Percentiles rank a stretch among this genome's conserved stretches.
These are phyloP conservation scores for Calycina herbarum DNA, from an alignment of 2,329 filamentous ascomycete species.

Conservation along the genomic window DNA sequence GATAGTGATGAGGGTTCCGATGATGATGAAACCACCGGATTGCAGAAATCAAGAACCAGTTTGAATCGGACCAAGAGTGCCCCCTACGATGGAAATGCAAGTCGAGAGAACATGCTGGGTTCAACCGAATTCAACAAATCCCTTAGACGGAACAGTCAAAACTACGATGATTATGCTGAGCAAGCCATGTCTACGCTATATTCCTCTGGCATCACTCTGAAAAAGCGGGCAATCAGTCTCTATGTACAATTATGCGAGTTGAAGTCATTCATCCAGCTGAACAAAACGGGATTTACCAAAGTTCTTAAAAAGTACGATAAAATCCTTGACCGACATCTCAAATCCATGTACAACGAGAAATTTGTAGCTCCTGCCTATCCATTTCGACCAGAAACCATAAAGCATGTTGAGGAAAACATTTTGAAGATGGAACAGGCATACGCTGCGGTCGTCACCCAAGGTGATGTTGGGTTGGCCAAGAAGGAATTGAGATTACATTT, in stretches of 20 bases:
- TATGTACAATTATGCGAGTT: slow-evolving; percentile 95
- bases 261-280: slow-evolving; percentile 93
- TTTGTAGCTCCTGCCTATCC: slow-evolving; percentile 78
- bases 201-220: slow-evolving; percentile 77
- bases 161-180: slow-evolving; percentile 77
- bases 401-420: slow-evolving; percentile 70
- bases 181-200: slow-evolving; percentile 68
- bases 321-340: slow-evolving; percentile 80
- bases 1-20: slow-evolving; percentile 63
- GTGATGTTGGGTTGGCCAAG: slow-evolving; percentile 73
- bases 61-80: slow-evolving; percentile 38
- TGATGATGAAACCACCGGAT: slow-evolving; percentile 58
- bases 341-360: slow-evolving; percentile 71
- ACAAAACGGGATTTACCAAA: slow-evolving; percentile 94
- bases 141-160: slow-evolving; percentile 61
- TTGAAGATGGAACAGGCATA: slow-evolving; percentile 76
- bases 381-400: slow-evolving; percentile 73
- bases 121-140: slow-evolving; percentile 61
- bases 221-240: slow-evolving; percentile 83
- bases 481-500: slow-evolving; percentile 88
- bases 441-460: slow-evolving; percentile 76
- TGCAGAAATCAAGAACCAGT: slow-evolving; percentile 37
- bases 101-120: slow-evolving; percentile 55
- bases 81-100: slow-evolving; percentile 27
- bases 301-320: slow-evolving; percentile 99